phyloP scores from a whole-genome alignment of 306 rosid genomes.

The Notholithocarpus densiflorus region DNA sequence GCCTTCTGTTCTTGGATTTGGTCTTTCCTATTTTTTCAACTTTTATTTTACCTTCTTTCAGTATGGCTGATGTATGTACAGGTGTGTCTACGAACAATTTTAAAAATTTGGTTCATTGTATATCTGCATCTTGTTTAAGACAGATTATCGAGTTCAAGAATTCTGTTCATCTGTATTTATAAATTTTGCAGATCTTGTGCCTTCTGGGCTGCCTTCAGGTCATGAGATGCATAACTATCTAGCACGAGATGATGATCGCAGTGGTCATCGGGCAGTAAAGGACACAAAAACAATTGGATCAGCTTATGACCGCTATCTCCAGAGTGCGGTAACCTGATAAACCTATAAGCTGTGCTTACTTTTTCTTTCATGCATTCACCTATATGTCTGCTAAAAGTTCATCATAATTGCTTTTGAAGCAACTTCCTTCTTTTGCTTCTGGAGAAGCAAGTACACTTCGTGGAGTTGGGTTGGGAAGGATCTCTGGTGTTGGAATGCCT shows the following conservation, averaged over 20 bases:
- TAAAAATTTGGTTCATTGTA: neutral
- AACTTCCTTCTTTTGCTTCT: conserved; percentile 53
- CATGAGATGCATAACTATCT: conserved; percentile 67
- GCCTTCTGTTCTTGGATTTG: neutral
- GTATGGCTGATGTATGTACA: neutral
- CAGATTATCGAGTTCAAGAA: neutral
- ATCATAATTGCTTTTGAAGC: conserved; percentile 49
- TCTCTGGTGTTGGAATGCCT: conserved; percentile 45
- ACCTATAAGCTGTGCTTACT: conserved; percentile 16
- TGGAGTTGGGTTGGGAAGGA: conserved; percentile 58
- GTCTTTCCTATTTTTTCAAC: too few species aligned
- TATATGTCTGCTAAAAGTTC: conserved; percentile 27
- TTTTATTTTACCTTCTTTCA: too few species aligned
- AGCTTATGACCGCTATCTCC: conserved; percentile 93
- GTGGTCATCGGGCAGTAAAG: conserved; percentile 45
- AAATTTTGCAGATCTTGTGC: conserved; percentile 39
- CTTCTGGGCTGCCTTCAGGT: conserved; percentile 55
- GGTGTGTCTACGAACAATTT: neutral
- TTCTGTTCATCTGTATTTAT: neutral
- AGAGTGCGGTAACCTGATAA: conserved; percentile 58
- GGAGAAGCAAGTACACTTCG: conserved; percentile 65
- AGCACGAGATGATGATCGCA: conserved; percentile 52
- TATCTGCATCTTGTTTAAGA: neutral
- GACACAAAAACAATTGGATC: conserved; percentile 70
- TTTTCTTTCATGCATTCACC: conserved; percentile 12